Base-by-base conservation (phyloP, 208 protist species). In the Trypanosoma rangeli region DNA sequence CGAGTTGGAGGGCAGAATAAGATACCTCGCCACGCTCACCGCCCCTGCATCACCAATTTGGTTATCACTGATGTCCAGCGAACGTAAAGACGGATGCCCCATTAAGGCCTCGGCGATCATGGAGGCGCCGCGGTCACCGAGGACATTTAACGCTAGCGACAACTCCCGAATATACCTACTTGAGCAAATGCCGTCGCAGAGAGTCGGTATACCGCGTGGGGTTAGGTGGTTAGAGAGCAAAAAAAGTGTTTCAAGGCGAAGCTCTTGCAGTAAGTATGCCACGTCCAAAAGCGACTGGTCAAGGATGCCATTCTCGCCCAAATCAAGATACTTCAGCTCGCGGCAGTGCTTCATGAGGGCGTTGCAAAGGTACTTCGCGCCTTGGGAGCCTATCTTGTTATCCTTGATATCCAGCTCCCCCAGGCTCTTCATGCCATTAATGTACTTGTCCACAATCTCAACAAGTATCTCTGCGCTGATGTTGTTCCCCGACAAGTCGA, bases 261-360 rank as follows among this genome's bases (percentile, higher is more conserved):
- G 76, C 10, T 81, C 65, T 61, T 80, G 64, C 12, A 96, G 65
- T 24, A 94, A 66, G 48, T 86, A 56, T 3, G 90, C 85, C 24
- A 94, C 69, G 2, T 73, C 49, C 55, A 86, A 80, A 29, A 94
- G 57, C 24, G 83, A 77, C 57, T 90, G 87, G 65, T 96, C 83
- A 57, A 88, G 82, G 46, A 94, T 92, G 24, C 76, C 76, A 60
- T 96, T 96, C 73, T 96, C 90, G 62, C 85, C 94, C 18, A 96
- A 71, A 56, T 94, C 87, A 20, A 96, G 66, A 72, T 93, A 92
- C 18, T 70, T 69, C 22, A 96, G 64, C 53, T 79, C 72, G 5
- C 73, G 78, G 62, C 87, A 96, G 57, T 80, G 48, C 52, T 78
- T 48, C n/a, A 74, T 76, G 53, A 96, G 76, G 10, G 77, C 67